Percentiles rank a stretch among this genome's conserved stretches.
These are phyloP conservation scores for Cokeromyces recurvatus DNA, from an alignment of 371 early-diverging fungal genomes.

Conservation along the genomic window DNA sequence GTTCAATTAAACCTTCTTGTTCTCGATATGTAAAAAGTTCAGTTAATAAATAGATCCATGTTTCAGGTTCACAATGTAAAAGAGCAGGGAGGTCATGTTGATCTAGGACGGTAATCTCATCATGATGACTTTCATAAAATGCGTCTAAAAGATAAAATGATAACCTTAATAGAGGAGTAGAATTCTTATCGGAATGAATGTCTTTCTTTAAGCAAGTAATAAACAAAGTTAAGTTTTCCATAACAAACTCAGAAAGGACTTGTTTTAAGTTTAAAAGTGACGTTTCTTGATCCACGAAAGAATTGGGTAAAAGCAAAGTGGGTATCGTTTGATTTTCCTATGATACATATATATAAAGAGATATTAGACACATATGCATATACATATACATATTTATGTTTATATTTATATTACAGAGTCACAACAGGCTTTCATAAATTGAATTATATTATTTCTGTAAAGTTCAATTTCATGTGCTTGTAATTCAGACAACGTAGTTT, in stretches of 20 bases:
- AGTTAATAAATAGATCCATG: conserved; percentile 6
- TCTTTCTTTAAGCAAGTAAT: too few species aligned
- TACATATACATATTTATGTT: too few species aligned
- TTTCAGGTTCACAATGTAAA: conserved; percentile 13
- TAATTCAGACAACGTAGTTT: not conserved
- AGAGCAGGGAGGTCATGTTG: conserved; percentile 9
- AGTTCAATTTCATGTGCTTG: not conserved
- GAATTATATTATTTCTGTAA: conserved; percentile 2
- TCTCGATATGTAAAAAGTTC: conserved; percentile 3
- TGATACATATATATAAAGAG: too few species aligned
- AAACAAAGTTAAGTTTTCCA: too few species aligned
- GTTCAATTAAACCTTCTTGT: not conserved
- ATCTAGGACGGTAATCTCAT: not conserved
- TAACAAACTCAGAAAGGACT: too few species aligned
- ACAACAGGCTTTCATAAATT: conserved; percentile 10
- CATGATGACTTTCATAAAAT: not conserved
- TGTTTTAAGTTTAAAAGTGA: too few species aligned
- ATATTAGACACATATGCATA: too few species aligned
- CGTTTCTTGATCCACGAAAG: not conserved
- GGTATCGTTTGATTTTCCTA: too few species aligned
- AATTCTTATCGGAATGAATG: too few species aligned
- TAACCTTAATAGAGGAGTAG: not conserved
- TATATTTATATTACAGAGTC: too few species aligned
- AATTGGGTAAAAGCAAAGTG: not conserved
- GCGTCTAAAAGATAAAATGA: not conserved